phyloP scores from a whole-genome alignment of 176 grass and related monocot species.

The Echinochloa phyllopogon region DNA sequence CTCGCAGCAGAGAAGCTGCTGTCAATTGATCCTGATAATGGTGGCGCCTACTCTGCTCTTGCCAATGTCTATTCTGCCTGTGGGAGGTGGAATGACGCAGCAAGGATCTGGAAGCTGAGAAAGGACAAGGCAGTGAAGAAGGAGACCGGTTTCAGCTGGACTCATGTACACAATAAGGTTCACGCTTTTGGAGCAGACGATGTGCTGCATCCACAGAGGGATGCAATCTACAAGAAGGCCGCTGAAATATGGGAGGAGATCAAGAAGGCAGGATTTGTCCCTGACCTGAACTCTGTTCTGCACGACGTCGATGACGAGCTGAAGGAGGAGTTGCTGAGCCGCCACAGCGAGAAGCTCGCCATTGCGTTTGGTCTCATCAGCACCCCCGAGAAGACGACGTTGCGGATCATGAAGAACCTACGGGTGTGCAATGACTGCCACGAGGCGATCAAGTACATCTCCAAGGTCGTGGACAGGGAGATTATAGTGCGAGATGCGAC shows the following conservation, averaged over 20 bases:
- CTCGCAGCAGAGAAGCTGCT: slow-evolving; percentile 72
- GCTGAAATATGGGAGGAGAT: slow-evolving; percentile 70
- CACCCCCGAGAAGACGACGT: slow-evolving; percentile 56
- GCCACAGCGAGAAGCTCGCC: slow-evolving; percentile 82
- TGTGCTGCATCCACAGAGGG: slow-evolving; percentile 58
- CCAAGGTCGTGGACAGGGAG: slow-evolving; percentile 64
- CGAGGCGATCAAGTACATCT: slow-evolving; percentile 68
- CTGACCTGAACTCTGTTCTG: slow-evolving; percentile 58
- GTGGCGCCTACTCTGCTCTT: slow-evolving; percentile 83
- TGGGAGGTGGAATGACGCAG: slow-evolving; percentile 79
- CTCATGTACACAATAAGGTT: slow-evolving; percentile 51
- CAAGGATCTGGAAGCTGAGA: slow-evolving; percentile 79
- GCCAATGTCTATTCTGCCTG: slow-evolving; percentile 94
- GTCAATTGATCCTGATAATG: slow-evolving; percentile 66
- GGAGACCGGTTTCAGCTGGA: slow-evolving; percentile 86
- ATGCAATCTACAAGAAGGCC: slow-evolving; percentile 56
- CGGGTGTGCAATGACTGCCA: slow-evolving; percentile 82
- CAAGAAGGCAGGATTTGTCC: slow-evolving; percentile 67
- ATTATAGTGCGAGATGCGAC: slow-evolving; percentile 78
- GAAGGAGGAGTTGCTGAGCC: slow-evolving; percentile 78
- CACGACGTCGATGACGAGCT: slow-evolving; percentile 75
- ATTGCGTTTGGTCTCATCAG: slow-evolving; percentile 75
- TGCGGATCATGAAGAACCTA: slow-evolving; percentile 80
- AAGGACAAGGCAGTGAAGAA: slow-evolving; percentile 80
- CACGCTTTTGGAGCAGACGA: slow-evolving; percentile 79